Evolutionary conservation across 495 filamentous ascomycete species (phyloP), one percentile per base, ranked within the genome.

Genomic region (Bacidia rubella): DNA sequence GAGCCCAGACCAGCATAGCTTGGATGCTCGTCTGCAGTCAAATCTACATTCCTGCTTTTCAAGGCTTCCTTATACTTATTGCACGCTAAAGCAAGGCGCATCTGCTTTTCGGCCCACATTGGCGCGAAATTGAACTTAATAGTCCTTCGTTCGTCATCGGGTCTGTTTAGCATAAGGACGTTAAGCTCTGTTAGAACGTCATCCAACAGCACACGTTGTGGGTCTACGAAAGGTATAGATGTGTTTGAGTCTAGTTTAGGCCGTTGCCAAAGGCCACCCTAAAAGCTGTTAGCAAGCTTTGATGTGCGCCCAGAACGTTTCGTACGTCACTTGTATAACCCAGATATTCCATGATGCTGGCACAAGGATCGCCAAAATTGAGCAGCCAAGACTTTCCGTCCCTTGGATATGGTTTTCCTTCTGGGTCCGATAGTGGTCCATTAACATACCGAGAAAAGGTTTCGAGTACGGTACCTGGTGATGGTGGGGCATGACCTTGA

Each of bases 351-450:
- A 90, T 70, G 29, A 90, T 59, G 27, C 74, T 66, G 52, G 77
- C 68, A 61, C 85, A 86, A 17, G 77, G 71, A 22, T 65, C 66
- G 12, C 86, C 84, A 62, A 90, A 84, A 39, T 79, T 75, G 12
- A 81, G 69, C 48, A 77, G 68, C 58, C 87, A 93, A 15, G 74
- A 75, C 63, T 86, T 89, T 65, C 90, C 90, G 7, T 75, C 66
- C 12, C 74, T 71, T 2, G 78, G 74, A 51, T 90, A 85, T 20
- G 65, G 58, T 61, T 77, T 79, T 32, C 70, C 57, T 48, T 64
- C 57, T 7, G 60, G 49, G 35, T 72, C 65, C 26, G 72, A 61
- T 45, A 86, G 65, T 7, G 80, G 69, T 58, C 89, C 83, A 5
- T 56, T 65, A 23, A 89, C 61, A 60, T 88, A 89, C 43, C 67